Percentiles rank a stretch among this genome's conserved stretches.
phyloP scores from a whole-genome alignment of 1,139 yeast genomes.

The Nakaseomyces bracarensis region DNA sequence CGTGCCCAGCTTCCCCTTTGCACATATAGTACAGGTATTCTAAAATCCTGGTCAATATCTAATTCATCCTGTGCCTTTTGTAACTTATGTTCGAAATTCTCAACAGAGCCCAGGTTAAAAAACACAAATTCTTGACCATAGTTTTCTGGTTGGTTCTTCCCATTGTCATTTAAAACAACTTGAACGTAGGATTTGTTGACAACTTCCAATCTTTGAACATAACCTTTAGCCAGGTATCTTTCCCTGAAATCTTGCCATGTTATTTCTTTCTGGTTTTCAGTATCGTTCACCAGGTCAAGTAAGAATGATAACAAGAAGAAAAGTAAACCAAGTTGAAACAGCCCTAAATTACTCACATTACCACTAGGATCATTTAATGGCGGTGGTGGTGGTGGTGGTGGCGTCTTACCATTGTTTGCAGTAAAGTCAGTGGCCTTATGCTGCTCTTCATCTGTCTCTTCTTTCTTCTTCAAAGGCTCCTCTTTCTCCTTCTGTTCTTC shows the following conservation, averaged over 20 bases:
- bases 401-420: not conserved
- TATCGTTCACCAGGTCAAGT: constrained; percentile 25
- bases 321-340: constrained; percentile 31
- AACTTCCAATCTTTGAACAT: constrained; percentile 59
- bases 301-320: constrained; percentile 29
- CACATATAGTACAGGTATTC: constrained; percentile 57
- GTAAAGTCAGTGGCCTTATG: not conserved
- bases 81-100: constrained; percentile 62
- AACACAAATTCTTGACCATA: constrained; percentile 41
- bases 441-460: not conserved
- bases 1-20: constrained; percentile 53
- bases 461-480: not conserved
- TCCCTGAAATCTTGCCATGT: constrained; percentile 62
- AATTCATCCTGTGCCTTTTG: constrained; percentile 53
- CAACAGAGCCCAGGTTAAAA: constrained; percentile 68
- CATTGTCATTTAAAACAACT: constrained; percentile 58
- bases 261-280: constrained; percentile 32
- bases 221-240: constrained; percentile 52
- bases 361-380: constrained; percentile 28
- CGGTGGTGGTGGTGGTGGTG: constrained; percentile 9
- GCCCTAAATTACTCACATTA: constrained; percentile 27
- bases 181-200: constrained; percentile 57
- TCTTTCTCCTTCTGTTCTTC: not conserved
- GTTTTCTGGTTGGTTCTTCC: constrained; percentile 37
- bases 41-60: constrained; percentile 49